A percentile compares a stretch with the other conserved stretches of the same genome.
Evolutionary conservation across 106 monocot species (phyloP).

Genomic region (Dioscorea zingiberensis): DNA sequence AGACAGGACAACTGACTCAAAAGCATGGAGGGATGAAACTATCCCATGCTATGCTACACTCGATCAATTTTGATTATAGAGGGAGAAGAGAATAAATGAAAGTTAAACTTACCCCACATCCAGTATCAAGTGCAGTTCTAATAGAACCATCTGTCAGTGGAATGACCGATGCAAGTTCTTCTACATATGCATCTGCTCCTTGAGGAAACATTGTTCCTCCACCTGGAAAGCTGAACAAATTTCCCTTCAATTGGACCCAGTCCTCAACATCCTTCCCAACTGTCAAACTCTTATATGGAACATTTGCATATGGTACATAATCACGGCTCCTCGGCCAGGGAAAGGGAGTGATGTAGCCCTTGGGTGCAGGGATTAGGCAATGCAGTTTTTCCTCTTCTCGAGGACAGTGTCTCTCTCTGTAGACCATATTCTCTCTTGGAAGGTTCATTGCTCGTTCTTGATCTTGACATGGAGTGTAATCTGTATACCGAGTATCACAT

Average conservation of each 20-base stretch:
- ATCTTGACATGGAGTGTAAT: slow-evolving; percentile 50
- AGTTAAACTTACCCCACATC: slow-evolving; percentile 35
- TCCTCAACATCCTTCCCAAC: slow-evolving; percentile 42
- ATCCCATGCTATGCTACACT: too few relatives aligned
- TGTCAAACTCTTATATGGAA: slow-evolving; percentile 15
- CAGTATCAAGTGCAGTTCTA: slow-evolving; percentile 45
- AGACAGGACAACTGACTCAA: too few relatives aligned
- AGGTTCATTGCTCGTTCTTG: slow-evolving; percentile 40
- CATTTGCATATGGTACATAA: slow-evolving; percentile 44
- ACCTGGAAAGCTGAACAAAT: slow-evolving; percentile 46
- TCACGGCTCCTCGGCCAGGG: slow-evolving; percentile 45
- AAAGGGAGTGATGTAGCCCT: slow-evolving; percentile 35
- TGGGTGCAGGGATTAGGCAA: slow-evolving; percentile 42
- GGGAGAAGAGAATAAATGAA: not conserved
- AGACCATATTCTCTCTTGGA: slow-evolving; percentile 41
- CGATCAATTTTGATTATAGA: too few relatives aligned
- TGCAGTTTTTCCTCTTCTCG: slow-evolving; percentile 25
- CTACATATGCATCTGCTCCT: slow-evolving; percentile 44
- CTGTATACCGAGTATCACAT: slow-evolving; percentile 24
- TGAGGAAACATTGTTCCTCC: slow-evolving; percentile 46
- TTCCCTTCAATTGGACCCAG: slow-evolving; percentile 48
- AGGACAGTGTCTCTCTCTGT: slow-evolving; percentile 46
- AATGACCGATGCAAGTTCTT: slow-evolving; percentile 32
- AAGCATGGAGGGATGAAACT: too few relatives aligned
- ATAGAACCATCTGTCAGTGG: slow-evolving; percentile 41